Evolutionary conservation across 2,329 filamentous ascomycete genomes (phyloP).

Genomic region (Aspergillus unguis): DNA sequence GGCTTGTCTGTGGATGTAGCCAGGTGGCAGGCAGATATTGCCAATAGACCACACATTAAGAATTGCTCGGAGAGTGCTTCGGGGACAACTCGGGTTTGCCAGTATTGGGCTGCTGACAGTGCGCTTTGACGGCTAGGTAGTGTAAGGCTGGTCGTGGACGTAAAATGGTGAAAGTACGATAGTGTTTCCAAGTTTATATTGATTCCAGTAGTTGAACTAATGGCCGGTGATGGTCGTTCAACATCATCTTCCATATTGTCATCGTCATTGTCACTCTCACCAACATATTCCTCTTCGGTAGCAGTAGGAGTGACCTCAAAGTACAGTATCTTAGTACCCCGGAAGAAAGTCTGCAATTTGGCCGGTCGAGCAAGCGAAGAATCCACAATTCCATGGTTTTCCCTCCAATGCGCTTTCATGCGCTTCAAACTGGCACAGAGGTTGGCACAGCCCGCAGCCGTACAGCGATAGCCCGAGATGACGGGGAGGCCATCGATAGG

Average conservation of each 20-base stretch:
- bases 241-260: neutral
- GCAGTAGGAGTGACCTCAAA: constrained; percentile 6
- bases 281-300: neutral
- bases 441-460: neutral
- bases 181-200: constrained; percentile 1
- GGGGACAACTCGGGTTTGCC: neutral
- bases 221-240: too few species aligned
- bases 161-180: constrained; percentile 12
- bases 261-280: neutral
- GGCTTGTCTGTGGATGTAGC: neutral
- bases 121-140: neutral
- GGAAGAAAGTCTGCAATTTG: constrained; percentile 13
- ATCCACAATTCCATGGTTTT: neutral
- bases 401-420: constrained; percentile 8
- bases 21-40: constrained; percentile 6
- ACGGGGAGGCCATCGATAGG: constrained; percentile 3
- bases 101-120: neutral
- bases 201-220: too few species aligned
- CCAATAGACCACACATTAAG: constrained; percentile 9
- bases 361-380: neutral
- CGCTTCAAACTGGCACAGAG: constrained; percentile 11
- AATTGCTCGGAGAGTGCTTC: neutral
- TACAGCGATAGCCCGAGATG: constrained; percentile 9
- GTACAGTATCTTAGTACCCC: constrained; percentile 7
- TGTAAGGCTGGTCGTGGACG: neutral